Percentiles rank a stretch among this genome's conserved stretches.
These are phyloP conservation scores for Brassica balearica DNA, from an alignment of 441 rosid genomes.

Conservation along the genomic window DNA sequence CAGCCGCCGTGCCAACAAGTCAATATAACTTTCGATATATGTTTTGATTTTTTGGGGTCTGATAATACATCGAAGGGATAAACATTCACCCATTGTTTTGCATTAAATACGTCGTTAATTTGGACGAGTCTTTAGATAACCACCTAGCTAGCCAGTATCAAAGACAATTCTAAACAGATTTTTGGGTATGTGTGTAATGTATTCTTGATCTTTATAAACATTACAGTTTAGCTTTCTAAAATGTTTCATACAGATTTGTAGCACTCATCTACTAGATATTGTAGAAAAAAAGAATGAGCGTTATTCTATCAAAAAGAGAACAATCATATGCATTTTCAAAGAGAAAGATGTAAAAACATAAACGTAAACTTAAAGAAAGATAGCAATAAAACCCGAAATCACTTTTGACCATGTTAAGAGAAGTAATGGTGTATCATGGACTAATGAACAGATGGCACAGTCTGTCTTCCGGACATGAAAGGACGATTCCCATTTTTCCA, in stretches of 20 bases:
- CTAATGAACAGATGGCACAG: constrained; percentile 32
- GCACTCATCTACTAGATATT: background rate
- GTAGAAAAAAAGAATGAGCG: background rate
- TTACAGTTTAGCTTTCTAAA: background rate
- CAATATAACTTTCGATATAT: too few relatives aligned
- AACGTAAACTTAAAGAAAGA: background rate
- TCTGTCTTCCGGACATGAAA: constrained; percentile 22
- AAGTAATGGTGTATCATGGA: constrained; percentile 27
- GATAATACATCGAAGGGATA: too few relatives aligned
- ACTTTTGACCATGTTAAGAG: constrained; percentile 33
- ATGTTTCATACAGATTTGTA: background rate
- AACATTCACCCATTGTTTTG: background rate
- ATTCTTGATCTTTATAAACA: background rate
- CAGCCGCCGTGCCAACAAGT: constrained; percentile 24
- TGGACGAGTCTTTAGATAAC: background rate
- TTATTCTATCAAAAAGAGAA: background rate
- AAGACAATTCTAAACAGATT: background rate
- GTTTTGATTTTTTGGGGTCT: too few relatives aligned
- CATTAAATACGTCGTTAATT: too few relatives aligned
- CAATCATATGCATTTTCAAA: background rate
- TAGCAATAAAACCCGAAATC: background rate
- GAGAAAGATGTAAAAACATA: background rate
- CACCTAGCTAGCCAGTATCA: background rate
- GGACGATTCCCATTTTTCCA: constrained; percentile 14
- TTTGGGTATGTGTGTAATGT: background rate